phyloP scores from a whole-genome alignment of 768 basidiomycete species.

The Kwoniella dejecticola region DNA sequence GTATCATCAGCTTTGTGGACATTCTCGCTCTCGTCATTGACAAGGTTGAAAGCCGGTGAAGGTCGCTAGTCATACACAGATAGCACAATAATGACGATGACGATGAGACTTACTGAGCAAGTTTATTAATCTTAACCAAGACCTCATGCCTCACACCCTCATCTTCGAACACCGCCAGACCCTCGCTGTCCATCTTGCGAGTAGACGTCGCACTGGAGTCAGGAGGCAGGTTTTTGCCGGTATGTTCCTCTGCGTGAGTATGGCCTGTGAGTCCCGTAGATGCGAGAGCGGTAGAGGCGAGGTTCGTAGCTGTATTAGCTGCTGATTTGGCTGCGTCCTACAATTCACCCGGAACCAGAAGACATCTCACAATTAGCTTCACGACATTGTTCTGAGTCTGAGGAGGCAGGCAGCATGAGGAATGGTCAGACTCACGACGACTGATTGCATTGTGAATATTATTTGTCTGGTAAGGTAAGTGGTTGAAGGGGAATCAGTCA shows the following conservation, averaged over 20 bases:
- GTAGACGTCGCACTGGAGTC: constrained; percentile 22
- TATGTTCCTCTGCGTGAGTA: constrained; percentile 34
- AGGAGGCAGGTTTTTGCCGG: constrained; percentile 18
- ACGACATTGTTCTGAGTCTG: too few relatives aligned
- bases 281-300: constrained; percentile 16
- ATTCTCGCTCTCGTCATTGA: too few relatives aligned
- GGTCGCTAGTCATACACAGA: too few relatives aligned
- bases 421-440: constrained; percentile 33
- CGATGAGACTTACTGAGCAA: constrained; percentile 44
- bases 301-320: constrained; percentile 15
- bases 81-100: too few relatives aligned
- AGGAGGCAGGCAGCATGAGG: too few relatives aligned
- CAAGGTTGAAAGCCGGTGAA: not conserved
- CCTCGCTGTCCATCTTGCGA: constrained; percentile 40
- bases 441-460: constrained; percentile 28
- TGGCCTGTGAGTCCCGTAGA: constrained; percentile 24
- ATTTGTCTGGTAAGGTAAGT: too few relatives aligned
- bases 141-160: constrained; percentile 46
- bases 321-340: constrained; percentile 25
- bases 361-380: too few relatives aligned
- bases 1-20: not conserved
- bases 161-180: constrained; percentile 45
- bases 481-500: too few relatives aligned
- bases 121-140: constrained; percentile 52
- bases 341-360: too few relatives aligned